phyloP scores from a whole-genome alignment of 805 yeast species.

The Starmera dryadoides region DNA sequence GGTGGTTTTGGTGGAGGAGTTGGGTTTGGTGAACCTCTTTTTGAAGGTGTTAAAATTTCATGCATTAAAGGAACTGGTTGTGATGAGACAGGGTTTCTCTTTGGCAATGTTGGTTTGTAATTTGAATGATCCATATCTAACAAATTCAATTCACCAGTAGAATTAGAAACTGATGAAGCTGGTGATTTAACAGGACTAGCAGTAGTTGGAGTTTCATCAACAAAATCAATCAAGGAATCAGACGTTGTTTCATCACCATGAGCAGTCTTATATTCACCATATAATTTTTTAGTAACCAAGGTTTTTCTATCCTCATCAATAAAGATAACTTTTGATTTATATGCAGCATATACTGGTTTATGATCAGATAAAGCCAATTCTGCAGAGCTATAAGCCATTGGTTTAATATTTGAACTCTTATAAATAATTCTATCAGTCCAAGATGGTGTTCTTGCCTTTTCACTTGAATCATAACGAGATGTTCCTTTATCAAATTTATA shows the following conservation, averaged over 20 bases:
- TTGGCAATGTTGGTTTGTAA: conserved; percentile 13
- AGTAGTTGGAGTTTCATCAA: conserved; percentile 3
- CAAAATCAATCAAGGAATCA: conserved; percentile 14
- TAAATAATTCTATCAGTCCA: conserved; percentile 92
- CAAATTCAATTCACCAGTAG: conserved; percentile 6
- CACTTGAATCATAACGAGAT: conserved; percentile 75
- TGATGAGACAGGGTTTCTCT: conserved; percentile 4
- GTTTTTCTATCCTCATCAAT: conserved; percentile 59
- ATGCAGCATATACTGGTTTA: conserved; percentile 85
- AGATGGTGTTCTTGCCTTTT: conserved; percentile 87
- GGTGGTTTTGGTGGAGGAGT: conserved; percentile 10
- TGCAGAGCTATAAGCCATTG: conserved; percentile 62
- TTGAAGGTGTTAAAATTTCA: conserved; percentile 13
- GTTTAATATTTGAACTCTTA: conserved; percentile 50
- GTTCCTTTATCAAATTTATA: conserved; percentile 89
- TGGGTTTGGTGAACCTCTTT: conserved; percentile 6
- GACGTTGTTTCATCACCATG: conserved; percentile 23
- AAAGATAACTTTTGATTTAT: conserved; percentile 55
- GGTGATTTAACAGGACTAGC: conserved; percentile 1
- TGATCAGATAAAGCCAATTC: conserved; percentile 76
- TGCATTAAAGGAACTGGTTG: no score
- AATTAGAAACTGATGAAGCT: conserved; percentile 11
- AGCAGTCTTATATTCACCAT: conserved; percentile 42
- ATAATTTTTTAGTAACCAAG: conserved; percentile 48
- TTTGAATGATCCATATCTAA: conserved; percentile 13